phyloP scores from a whole-genome alignment of 768 basidiomycete genomes.

The Dictyophora rubrovolvata region DNA sequence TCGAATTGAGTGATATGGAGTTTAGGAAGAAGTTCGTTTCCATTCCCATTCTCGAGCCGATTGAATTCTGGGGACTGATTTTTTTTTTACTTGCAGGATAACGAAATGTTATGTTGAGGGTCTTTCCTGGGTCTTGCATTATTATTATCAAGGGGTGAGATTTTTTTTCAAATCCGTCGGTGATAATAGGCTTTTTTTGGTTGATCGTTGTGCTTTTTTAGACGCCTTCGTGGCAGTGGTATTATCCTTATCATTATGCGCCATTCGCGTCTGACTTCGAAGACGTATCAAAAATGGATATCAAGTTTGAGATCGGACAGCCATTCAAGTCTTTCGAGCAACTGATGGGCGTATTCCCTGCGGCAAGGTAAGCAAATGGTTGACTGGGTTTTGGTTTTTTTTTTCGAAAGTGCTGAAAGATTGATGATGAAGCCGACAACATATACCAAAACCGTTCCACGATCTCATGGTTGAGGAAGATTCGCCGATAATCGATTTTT shows the following conservation, averaged over 20 bases:
- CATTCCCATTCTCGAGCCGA: conserved; percentile 6
- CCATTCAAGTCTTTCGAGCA: conserved; percentile 98
- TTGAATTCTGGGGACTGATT: not conserved
- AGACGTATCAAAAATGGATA: conserved; percentile 65
- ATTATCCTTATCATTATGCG: conserved; percentile 96
- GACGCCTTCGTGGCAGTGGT: conserved; percentile 98
- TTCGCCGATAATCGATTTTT: conserved; percentile 94
- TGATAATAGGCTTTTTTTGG: conserved; percentile 21
- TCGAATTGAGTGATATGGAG: conserved; percentile 56
- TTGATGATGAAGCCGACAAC: conserved; percentile 50
- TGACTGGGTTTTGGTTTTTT: conserved; percentile 8
- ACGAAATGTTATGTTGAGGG: conserved; percentile 87
- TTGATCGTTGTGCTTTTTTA: conserved; percentile 17
- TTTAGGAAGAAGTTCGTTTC: conserved; percentile 59
- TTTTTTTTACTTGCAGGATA: conserved; percentile 37
- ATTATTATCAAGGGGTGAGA: conserved; percentile 93
- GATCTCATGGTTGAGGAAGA: conserved; percentile 74
- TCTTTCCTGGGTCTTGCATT: conserved; percentile 88
- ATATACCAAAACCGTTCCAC: conserved; percentile 84
- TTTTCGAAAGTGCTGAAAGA: not conserved
- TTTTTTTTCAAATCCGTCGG: too few relatives aligned
- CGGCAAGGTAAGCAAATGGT: conserved; percentile 54
- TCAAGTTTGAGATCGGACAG: conserved; percentile 67
- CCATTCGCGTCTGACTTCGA: conserved; percentile 95
- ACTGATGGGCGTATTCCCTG: conserved; percentile 96